A percentile compares a stretch with the other conserved stretches of the same genome.
These are phyloP conservation scores for Argentina anserina DNA, from an alignment of 306 rosid genomes.

Conservation along the genomic window DNA sequence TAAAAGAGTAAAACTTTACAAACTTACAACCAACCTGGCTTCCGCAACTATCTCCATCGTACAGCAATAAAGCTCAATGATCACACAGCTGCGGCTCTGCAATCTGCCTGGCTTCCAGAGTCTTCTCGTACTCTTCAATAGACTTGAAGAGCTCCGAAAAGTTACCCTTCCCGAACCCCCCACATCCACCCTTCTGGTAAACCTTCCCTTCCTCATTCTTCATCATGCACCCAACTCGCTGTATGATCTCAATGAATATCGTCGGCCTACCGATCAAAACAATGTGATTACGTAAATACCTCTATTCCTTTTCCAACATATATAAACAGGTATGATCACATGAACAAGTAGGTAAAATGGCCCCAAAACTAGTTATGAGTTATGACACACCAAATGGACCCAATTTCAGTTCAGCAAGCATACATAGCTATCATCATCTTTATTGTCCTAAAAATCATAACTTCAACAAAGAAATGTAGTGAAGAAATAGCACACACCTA, in stretches of 20 bases:
- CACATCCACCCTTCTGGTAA: conserved; percentile 90
- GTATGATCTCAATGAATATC: conserved; percentile 83
- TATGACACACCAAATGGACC: too few species aligned
- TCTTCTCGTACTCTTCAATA: conserved; percentile 89
- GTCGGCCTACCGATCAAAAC: conserved; percentile 65
- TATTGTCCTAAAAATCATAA: too few species aligned
- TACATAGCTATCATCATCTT: too few species aligned
- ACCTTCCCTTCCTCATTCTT: conserved; percentile 69
- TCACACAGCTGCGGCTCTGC: conserved; percentile 34
- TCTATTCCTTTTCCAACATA: background rate
- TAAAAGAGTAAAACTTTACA: background rate
- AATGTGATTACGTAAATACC: too few species aligned
- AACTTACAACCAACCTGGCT: conserved; percentile 5
- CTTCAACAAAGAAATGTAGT: too few species aligned
- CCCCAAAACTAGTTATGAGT: too few species aligned
- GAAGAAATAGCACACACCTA: conserved; percentile 43
- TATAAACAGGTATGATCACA: too few species aligned
- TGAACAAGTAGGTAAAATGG: too few species aligned
- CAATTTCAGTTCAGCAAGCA: too few species aligned
- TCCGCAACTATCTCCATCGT: conserved; percentile 16
- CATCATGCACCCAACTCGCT: conserved; percentile 86
- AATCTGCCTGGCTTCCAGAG: conserved; percentile 50
- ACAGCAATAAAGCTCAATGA: background rate
- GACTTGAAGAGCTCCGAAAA: conserved; percentile 96
- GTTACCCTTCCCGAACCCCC: conserved; percentile 97